Base-by-base conservation (phyloP, 495 filamentous ascomycete species). In the Penicillium manginii region DNA sequence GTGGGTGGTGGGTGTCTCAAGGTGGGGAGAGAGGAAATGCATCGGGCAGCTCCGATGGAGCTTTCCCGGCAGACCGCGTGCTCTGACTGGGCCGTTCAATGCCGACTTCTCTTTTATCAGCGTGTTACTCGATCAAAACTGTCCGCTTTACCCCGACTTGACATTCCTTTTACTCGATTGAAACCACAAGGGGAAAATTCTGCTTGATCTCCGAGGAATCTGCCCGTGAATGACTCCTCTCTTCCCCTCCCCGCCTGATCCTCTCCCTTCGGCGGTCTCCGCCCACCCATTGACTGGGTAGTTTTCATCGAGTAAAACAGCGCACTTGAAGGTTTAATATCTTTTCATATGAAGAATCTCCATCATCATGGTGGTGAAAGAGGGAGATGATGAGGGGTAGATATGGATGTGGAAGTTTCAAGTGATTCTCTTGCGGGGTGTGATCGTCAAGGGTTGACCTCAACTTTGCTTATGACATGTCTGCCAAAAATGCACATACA, bases 31-130 rank as follows among this genome's bases (percentile, higher is more conserved):
- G n/a, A 14, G 15, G 35, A 37, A 37, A 37, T 37, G 35, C 35
- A 54, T 69, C 66, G 66, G 66, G 55, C 63, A 66, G 57, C 66
- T 69, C 66, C 66, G 66, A 66, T 31, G 19, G 29, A 47, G 19
- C 9, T 2, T 47, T 26, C 19, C 19, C 10, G 45, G 19, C 10
- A 19, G 45, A 12, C 45, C 21, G 11, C 19, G 9, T 22, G 19
- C 19, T 67, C 57, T 66, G 52, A 52, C 29, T 50, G 37, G 46
- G 22, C 48, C 45, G 47, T 46, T 21, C 31, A 42, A 52, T 55
- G 50, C 50, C 52, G 19, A 57, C 37, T 37, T 37, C 15, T 17
- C 17, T 17, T 17, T 69, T 69, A 29, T 29, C 26, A 29, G 26
- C 9, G 26, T 29, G 26, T 29, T 29, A 63, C 63, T 64, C 60